Conservation (phyloP, 768 basidiomycete genomes). For the Mycena filopes region DNA sequence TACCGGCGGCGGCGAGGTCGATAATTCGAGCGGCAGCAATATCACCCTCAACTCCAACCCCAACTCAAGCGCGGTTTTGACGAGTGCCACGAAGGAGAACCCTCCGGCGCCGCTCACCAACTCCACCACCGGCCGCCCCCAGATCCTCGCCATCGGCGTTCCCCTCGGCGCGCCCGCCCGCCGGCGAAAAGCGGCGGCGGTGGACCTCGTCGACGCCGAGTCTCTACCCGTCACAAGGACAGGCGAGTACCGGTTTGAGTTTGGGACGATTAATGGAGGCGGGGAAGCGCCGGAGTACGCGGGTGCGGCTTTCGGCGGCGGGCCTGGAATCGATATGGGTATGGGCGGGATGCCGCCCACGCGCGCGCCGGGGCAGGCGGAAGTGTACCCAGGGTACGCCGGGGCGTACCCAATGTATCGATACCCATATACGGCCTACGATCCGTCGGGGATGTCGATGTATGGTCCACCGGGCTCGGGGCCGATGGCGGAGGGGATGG, state of each 20-base stretch:
- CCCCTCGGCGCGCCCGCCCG: conserved; percentile 21
- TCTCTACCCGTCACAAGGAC: background rate
- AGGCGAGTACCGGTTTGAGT: conserved; percentile 25
- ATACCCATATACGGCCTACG: conserved; percentile 15
- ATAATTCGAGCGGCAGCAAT: too few species aligned
- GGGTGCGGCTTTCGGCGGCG: too few species aligned
- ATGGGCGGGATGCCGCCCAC: too few species aligned
- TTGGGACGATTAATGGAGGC: conserved; percentile 32
- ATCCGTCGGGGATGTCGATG: conserved; percentile 11
- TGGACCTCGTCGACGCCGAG: conserved; percentile 23
- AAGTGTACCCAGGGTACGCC: background rate
- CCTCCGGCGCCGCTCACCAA: background rate
- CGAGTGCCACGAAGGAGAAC: too few species aligned
- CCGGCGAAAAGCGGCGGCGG: conserved; percentile 4
- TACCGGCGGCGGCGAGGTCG: too few species aligned
- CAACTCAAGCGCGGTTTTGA: too few species aligned
- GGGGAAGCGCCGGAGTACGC: conserved; percentile 1
- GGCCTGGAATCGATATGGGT: too few species aligned
- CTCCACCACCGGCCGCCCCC: background rate
- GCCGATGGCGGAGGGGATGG: conserved; percentile 18
- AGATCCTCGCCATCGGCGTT: conserved; percentile 29
- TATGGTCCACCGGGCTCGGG: conserved; percentile 17
- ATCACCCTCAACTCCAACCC: background rate
- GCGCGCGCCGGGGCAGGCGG: background rate
- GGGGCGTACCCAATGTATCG: conserved; percentile 10